Conservation (phyloP, 2,329 filamentous ascomycete genomes). For the Aaosphaeria arxii region DNA sequence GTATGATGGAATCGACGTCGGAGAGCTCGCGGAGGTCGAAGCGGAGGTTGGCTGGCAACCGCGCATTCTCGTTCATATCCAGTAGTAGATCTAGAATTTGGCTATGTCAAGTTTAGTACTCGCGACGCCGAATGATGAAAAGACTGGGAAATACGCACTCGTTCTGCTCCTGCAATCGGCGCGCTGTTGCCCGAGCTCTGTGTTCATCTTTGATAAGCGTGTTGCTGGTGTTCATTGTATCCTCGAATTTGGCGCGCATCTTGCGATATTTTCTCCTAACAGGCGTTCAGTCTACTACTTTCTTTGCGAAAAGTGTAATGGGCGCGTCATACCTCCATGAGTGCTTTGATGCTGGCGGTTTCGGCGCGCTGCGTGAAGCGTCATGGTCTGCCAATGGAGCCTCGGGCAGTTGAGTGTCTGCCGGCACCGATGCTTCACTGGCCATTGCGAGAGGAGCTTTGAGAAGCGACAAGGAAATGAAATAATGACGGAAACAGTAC, state of each 20-base stretch:
- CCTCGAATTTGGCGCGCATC: conserved; percentile 77
- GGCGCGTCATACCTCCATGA: conserved; percentile 34
- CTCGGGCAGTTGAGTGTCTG: conserved; percentile 3
- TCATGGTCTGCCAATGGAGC: conserved; percentile 3
- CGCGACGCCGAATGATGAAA: neutral
- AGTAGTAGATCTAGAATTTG: conserved; percentile 84
- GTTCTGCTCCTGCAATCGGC: conserved; percentile 83
- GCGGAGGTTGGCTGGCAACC: conserved; percentile 71
- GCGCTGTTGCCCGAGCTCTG: conserved; percentile 75
- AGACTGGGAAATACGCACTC: conserved; percentile 60
- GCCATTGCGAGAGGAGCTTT: conserved; percentile 20
- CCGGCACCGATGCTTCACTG: conserved; percentile 16
- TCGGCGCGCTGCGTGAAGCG: conserved; percentile 20
- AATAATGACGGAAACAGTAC: neutral
- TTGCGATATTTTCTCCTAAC: conserved; percentile 85
- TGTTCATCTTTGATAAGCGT: conserved; percentile 77
- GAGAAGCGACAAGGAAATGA: conserved; percentile 2
- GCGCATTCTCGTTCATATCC: conserved; percentile 81
- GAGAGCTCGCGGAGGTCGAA: conserved; percentile 61
- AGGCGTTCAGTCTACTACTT: conserved; percentile 8
- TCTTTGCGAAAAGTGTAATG: neutral
- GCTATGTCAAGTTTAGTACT: conserved; percentile 46
- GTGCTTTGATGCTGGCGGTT: conserved; percentile 28
- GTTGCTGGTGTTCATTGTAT: conserved; percentile 77
- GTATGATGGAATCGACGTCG: conserved; percentile 23